Conservation (phyloP, 306 rosid genomes). For the Trifolium fragiferum region DNA sequence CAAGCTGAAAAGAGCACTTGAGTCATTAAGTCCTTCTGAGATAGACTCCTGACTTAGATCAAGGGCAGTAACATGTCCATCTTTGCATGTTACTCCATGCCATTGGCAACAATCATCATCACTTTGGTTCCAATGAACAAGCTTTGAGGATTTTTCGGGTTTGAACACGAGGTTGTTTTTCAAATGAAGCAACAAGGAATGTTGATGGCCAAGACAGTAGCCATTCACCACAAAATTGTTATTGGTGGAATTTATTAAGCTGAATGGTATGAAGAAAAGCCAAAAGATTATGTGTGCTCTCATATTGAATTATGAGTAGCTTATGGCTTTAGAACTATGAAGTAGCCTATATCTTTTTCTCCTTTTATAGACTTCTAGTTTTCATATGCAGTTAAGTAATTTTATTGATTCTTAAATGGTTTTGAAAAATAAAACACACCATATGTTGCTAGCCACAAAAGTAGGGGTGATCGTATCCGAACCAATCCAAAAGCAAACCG, state of each 20-base stretch:
- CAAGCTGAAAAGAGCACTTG: constrained; percentile 34
- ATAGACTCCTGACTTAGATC: constrained; percentile 43
- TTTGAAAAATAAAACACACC: no score
- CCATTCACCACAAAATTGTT: background rate
- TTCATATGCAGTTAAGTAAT: no score
- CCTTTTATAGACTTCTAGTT: constrained; percentile 24
- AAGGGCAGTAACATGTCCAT: constrained; percentile 32
- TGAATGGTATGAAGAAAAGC: background rate
- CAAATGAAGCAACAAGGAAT: constrained; percentile 1
- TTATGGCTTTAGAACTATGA: background rate
- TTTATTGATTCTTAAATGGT: background rate
- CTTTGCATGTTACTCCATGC: constrained; percentile 53
- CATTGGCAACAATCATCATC: constrained; percentile 48
- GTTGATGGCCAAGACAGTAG: constrained; percentile 25
- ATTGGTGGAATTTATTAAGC: background rate
- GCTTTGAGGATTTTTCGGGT: background rate
- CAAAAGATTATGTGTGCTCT: background rate
- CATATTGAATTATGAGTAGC: constrained; percentile 21
- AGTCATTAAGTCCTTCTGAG: constrained; percentile 23
- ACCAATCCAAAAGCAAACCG: no score
- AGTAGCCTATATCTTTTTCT: background rate
- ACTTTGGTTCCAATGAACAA: constrained; percentile 39
- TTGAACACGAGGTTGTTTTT: constrained; percentile 15
- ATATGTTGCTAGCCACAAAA: no score
- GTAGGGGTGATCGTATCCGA: no score